Evolutionary conservation across 1,284 basidiomycete species (phyloP).

Genomic region (Cutaneotrichosporon daszewskae): DNA sequence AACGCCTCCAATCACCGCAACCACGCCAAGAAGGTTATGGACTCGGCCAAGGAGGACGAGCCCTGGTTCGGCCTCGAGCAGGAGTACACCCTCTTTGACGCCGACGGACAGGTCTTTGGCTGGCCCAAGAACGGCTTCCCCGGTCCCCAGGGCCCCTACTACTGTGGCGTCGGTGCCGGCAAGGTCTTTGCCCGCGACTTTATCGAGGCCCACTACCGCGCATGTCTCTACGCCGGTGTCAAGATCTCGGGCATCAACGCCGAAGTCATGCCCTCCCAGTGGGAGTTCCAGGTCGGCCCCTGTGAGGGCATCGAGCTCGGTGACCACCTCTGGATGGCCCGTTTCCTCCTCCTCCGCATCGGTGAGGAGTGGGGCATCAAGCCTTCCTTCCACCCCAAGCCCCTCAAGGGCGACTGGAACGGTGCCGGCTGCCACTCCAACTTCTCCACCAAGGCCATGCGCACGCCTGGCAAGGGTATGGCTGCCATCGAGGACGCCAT

Average conservation of each 20-base stretch:
- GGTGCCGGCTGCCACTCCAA: constrained; percentile 97
- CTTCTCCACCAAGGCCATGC: constrained; percentile 87
- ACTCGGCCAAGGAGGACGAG: constrained; percentile 66
- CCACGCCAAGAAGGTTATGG: constrained; percentile 87
- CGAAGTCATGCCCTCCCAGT: constrained; percentile 99
- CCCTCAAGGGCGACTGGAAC: constrained; percentile 97
- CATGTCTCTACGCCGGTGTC: constrained; percentile 91
- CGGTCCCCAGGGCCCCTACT: constrained; percentile 98
- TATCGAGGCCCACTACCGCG: constrained; percentile 93
- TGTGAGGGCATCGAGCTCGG: constrained; percentile 98
- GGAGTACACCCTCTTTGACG: constrained; percentile 97
- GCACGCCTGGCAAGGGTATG: constrained; percentile 81
- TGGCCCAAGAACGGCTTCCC: constrained; percentile 99
- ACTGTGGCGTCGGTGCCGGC: constrained; percentile 96
- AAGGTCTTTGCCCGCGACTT: constrained; percentile 98
- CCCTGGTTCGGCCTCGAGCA: constrained; percentile 99
- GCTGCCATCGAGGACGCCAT: constrained; percentile 91
- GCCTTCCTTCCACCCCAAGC: constrained; percentile 96
- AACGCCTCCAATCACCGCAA: constrained; percentile 96
- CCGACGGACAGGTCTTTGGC: constrained; percentile 83
- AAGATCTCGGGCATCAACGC: constrained; percentile 99
- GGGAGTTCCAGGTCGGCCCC: constrained; percentile 99
- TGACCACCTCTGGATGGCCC: constrained; percentile 96
- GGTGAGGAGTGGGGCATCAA: constrained; percentile 98
- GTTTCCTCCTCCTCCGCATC: constrained; percentile 84